Evolutionary conservation across 2,329 filamentous ascomycete species (phyloP), one percentile per base, ranked within the genome.

Genomic region (Bipolaris oryzae): DNA sequence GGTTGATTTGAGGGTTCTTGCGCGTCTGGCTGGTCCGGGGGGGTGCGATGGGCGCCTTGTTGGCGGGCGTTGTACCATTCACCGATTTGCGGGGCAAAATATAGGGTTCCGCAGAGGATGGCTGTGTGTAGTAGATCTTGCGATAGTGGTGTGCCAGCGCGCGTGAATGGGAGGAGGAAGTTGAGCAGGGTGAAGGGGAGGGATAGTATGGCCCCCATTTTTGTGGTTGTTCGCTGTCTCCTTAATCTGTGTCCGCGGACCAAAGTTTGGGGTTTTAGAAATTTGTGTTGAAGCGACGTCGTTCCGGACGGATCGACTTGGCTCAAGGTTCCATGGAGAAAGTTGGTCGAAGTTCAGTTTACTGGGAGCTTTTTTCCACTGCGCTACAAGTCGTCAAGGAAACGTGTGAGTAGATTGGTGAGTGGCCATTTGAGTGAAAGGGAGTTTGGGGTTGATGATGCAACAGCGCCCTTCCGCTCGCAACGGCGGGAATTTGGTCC

Each of bases 61-160:
- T 66, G 56, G 34, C 56, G 63, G 21, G 63, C 50, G 53, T 70
- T 68, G 64, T 78, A 76, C 52, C 74, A 71, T 58, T 81, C 75
- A 64, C 69, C 77, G 34, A 82, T 76, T 58, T 78, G 76, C 16
- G 80, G 80, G 0, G 77, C 80, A 59, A 73, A 80, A 67, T 82
- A 82, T 15, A 82, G 70, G 3, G 79, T 71, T 21, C 73, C 70
- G 60, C 78, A 79, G 3, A 82, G 73, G 3, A 76, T 68, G 20
- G 70, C 70, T 3, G 80, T 77, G 64, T 82, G 80, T 0, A 80
- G 57, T 10, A 82, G 66, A 56, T 82, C 80, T 64, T 81, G 80
- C 0, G 75, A 34, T 5, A 82, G 63, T 5, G 80, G 80, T 25
- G 79, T 82, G 4, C 75, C 73, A 1, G 77, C 76, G 16, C 77